Percentiles rank a stretch among this genome's conserved stretches.
Conservation (phyloP, 371 early-diverging fungal genomes). For the Apophysomyces ossiformis region DNA sequence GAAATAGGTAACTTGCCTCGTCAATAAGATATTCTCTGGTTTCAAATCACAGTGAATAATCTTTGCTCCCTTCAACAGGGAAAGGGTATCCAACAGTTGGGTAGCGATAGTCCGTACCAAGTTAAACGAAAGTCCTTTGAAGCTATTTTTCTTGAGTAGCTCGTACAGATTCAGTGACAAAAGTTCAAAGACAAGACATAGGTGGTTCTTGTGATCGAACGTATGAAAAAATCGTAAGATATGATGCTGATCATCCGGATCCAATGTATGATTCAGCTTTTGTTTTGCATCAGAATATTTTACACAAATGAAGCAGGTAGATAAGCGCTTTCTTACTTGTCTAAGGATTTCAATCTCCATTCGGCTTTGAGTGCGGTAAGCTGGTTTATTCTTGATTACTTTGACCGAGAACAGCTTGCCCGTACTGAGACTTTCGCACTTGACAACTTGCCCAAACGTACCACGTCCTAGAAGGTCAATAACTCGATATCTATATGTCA, state of each 20-base stretch:
- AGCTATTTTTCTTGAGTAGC: conserved; percentile 88
- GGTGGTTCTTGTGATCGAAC: conserved; percentile 90
- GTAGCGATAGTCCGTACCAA: conserved; percentile 83
- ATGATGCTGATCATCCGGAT: conserved; percentile 78
- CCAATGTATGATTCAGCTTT: conserved; percentile 75
- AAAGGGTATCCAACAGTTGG: conserved; percentile 90
- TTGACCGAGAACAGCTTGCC: conserved; percentile 93
- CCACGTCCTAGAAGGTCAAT: conserved; percentile 95
- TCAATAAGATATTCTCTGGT: conserved; percentile 96
- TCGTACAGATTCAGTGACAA: conserved; percentile 94
- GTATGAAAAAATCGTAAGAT: conserved; percentile 81
- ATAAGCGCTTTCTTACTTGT: conserved; percentile 48
- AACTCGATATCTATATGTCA: conserved; percentile 71
- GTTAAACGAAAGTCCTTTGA: conserved; percentile 84
- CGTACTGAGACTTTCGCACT: conserved; percentile 85
- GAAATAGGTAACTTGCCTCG: conserved; percentile 55
- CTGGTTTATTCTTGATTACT: conserved; percentile 93
- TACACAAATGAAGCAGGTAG: neutral
- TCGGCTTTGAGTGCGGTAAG: conserved; percentile 91
- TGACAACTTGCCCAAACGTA: conserved; percentile 98
- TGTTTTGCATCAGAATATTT: conserved; percentile 12
- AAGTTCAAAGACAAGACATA: conserved; percentile 95
- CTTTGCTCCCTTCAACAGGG: conserved; percentile 76
- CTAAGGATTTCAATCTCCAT: conserved; percentile 92
- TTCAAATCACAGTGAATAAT: conserved; percentile 99